Conservation (phyloP, 2,329 filamentous ascomycete species). For the Seiridium unicorne region DNA sequence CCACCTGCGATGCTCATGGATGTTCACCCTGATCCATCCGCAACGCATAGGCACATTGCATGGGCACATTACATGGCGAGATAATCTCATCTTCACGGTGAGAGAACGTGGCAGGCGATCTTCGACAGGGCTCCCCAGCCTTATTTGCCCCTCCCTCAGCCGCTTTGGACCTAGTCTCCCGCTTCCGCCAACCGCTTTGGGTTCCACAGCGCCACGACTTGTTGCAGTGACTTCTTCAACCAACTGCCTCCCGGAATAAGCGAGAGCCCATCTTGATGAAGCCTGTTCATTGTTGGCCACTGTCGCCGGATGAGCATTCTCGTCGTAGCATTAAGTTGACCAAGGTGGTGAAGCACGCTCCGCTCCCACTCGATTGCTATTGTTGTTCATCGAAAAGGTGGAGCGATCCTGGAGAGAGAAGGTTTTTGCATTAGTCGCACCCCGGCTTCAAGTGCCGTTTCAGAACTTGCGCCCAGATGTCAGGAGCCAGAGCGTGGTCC, state of each 20-base stretch:
- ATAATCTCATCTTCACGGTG: background rate
- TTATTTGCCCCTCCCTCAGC: background rate
- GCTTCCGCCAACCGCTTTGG: conserved; percentile 4
- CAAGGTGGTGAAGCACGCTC: no score
- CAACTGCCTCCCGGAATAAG: conserved; percentile 4
- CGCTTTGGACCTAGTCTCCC: background rate
- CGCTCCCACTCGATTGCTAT: no score
- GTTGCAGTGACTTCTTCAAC: background rate
- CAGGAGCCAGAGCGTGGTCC: background rate
- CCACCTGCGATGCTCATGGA: no score
- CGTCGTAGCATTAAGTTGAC: no score
- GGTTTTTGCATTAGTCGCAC: background rate
- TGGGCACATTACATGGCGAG: background rate
- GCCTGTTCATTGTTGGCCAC: background rate
- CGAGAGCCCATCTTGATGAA: background rate
- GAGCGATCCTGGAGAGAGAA: no score
- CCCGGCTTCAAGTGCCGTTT: background rate
- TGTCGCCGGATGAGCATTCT: background rate
- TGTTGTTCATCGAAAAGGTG: no score
- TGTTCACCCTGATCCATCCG: no score
- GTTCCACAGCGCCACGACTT: background rate
- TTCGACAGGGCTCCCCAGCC: background rate
- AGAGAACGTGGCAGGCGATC: background rate
- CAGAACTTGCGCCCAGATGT: background rate
- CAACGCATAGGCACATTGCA: no score